These are phyloP conservation scores for Nidularia sp. DNA, from an alignment of 768 basidiomycete genomes.

Conservation along the genomic window DNA sequence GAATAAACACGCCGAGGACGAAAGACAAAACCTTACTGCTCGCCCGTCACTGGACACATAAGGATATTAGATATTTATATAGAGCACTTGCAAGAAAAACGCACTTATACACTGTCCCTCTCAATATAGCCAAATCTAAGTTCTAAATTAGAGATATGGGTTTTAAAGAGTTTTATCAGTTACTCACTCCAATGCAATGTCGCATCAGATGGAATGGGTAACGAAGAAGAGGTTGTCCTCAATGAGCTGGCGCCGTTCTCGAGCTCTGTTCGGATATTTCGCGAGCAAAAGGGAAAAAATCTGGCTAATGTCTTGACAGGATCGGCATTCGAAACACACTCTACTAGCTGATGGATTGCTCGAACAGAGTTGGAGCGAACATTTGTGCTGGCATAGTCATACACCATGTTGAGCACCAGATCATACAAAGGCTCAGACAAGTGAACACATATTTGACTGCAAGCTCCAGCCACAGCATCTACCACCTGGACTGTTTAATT, in stretches of 20 bases:
- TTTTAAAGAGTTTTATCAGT: conserved; percentile 1
- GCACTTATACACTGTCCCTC: conserved; percentile 79
- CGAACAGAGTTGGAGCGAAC: conserved; percentile 84
- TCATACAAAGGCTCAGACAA: conserved; percentile 73
- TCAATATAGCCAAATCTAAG: conserved; percentile 67
- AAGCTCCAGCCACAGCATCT: conserved; percentile 71
- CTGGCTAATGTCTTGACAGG: conserved; percentile 73
- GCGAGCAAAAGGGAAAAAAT: conserved; percentile 70
- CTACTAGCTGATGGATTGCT: conserved; percentile 81
- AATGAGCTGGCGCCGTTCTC: conserved; percentile 81
- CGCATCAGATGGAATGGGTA: conserved; percentile 73
- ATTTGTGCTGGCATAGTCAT: conserved; percentile 76
- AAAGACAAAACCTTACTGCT: conserved; percentile 38
- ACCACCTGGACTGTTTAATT: conserved; percentile 57
- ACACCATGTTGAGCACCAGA: conserved; percentile 78
- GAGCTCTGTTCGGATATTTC: conserved; percentile 70
- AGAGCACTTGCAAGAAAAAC: conserved; percentile 16
- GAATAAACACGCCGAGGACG: neutral
- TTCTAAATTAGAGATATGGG: conserved; percentile 2
- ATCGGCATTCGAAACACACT: conserved; percentile 80
- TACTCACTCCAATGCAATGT: conserved; percentile 83
- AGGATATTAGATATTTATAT: conserved; percentile 1
- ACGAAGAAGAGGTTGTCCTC: conserved; percentile 65
- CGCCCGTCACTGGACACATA: conserved; percentile 44
- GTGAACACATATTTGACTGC: conserved; percentile 75